Base-by-base conservation (phyloP, 139 green algal genomes). In the Axilococcus clingmanii region DNA sequence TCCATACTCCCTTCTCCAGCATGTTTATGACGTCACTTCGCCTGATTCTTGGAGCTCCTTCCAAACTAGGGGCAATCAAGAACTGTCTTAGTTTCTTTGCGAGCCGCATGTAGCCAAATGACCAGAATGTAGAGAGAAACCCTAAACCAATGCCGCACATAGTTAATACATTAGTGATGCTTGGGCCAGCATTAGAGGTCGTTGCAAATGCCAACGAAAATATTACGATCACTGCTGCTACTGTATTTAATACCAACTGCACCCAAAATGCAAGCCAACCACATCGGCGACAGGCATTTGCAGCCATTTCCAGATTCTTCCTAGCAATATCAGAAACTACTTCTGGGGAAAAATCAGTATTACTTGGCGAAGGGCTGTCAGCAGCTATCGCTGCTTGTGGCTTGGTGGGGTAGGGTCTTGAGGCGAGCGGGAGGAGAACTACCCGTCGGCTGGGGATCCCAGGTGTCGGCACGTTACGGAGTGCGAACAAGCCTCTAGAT, bases 131-230 rank as follows among this genome's bases (percentile, higher is more conserved):
- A 40, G 71, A 85, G 2, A 98, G 61, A 59, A 95, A 95, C 43
- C 81, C 83, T 1, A 87, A 82, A 3, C 91, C 62, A 42, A 97
- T 86, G 55, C 91, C 89, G 19, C 94, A 79, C 1, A 94, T 66
- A 1, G 87, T 97, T 31, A 97, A 62, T 64, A 94, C 96, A 4
- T 95, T 72, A 7, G 82, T 83, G 2, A 86, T 71, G 30, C 57
- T 65, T 8, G 85, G 86, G 1, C 81, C 80, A 33, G 66, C 84
- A 71, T 91, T 71, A 1, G 83, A 82, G 2, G 85, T 93, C n/a
- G n/a, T n/a, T n/a, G n/a, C n/a, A 66, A 95, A 95, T 12, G 85
- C 85, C 2, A 93, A 76, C 16, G 82, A 95, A 74, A 99, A 99
- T 16, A 96, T 68, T 25, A 96, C 65, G 33, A 99, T 94, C 48